Evolutionary conservation across 495 filamentous ascomycete species (phyloP).

Genomic region (Xylaria nigripes): DNA sequence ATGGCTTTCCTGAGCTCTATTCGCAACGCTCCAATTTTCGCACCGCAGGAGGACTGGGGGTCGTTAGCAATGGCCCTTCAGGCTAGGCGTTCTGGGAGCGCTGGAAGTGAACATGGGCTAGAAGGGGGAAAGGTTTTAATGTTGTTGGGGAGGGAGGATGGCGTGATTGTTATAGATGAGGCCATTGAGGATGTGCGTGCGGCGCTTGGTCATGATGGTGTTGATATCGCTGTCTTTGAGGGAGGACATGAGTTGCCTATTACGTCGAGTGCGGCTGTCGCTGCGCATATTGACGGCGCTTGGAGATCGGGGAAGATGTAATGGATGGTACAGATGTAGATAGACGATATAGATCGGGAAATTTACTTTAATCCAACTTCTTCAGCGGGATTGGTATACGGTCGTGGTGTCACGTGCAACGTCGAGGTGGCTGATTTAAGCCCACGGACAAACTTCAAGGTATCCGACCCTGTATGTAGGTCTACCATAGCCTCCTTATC

Average conservation of each 20-base stretch:
- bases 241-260: slow-evolving; percentile 47
- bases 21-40: slow-evolving; percentile 40
- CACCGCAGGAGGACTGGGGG: slow-evolving; percentile 47
- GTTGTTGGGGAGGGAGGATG: slow-evolving; percentile 45
- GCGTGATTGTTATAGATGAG: slow-evolving; percentile 47
- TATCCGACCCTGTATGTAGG: no score
- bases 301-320: slow-evolving; percentile 19
- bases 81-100: slow-evolving; percentile 27
- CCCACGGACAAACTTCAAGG: no score
- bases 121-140: slow-evolving; percentile 42
- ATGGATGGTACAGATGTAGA: not conserved
- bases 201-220: slow-evolving; percentile 34
- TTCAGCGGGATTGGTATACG: not conserved
- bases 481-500: no score
- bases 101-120: slow-evolving; percentile 25
- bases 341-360: no score
- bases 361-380: no score
- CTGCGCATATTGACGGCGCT: slow-evolving; percentile 30
- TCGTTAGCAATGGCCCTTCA: slow-evolving; percentile 45
- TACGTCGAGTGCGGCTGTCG: slow-evolving; percentile 32
- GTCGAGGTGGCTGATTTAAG: no score
- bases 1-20: slow-evolving; percentile 44
- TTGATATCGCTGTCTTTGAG: slow-evolving; percentile 40
- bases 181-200: slow-evolving; percentile 38
- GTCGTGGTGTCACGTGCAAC: no score